Conservation (phyloP, 139 green algal species). For the Gonium pectorale region DNA sequence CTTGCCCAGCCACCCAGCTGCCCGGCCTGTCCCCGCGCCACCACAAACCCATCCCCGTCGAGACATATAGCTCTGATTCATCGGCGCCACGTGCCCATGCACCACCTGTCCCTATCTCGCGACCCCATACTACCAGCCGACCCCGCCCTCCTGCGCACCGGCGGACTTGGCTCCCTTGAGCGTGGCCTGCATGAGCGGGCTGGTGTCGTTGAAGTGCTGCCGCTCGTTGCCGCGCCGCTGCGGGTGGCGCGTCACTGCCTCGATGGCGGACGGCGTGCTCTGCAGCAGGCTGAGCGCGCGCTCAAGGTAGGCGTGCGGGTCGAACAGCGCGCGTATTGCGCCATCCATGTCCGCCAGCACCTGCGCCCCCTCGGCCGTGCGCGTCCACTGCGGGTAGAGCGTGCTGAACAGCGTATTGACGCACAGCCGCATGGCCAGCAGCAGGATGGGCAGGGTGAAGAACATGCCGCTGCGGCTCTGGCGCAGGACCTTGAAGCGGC, state of each 20-base stretch:
- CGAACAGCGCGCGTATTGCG: slow-evolving; percentile 55
- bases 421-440: slow-evolving; percentile 52
- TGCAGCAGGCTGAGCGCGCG: slow-evolving; percentile 62
- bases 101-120: too few relatives aligned
- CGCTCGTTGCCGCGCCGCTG: slow-evolving; percentile 33
- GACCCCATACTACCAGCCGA: too few relatives aligned
- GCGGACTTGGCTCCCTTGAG: slow-evolving; percentile 4
- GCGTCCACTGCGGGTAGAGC: slow-evolving; percentile 59
- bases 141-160: neutral
- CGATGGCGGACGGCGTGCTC: slow-evolving; percentile 53
- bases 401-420: slow-evolving; percentile 57
- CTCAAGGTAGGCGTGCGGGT: slow-evolving; percentile 66
- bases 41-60: too few relatives aligned
- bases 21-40: too few relatives aligned
- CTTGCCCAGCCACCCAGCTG: too few relatives aligned
- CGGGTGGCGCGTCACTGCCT: slow-evolving; percentile 53
- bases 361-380: slow-evolving; percentile 39
- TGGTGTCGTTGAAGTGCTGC: slow-evolving; percentile 38
- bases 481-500: slow-evolving; percentile 36
- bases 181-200: slow-evolving; percentile 30
- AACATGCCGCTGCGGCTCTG: slow-evolving; percentile 58
- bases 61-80: too few relatives aligned
- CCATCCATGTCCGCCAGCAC: slow-evolving; percentile 55
- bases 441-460: slow-evolving; percentile 66
- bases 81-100: too few relatives aligned